Base-by-base conservation (phyloP, 805 yeast species). In the Yarrowia sp. region DNA sequence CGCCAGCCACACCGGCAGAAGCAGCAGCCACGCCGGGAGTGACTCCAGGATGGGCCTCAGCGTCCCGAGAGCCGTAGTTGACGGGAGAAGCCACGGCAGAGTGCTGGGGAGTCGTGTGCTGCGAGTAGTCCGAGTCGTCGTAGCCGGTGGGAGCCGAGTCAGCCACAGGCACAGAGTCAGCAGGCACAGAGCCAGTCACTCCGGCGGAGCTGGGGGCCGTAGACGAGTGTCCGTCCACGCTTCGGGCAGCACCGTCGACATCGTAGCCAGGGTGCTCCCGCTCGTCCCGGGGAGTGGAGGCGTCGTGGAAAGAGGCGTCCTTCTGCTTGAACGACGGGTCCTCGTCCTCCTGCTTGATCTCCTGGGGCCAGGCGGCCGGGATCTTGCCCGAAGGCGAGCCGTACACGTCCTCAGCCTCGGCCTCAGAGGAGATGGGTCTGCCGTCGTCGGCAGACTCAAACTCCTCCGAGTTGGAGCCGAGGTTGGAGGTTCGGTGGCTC, bases 371-470 rank as follows among this genome's bases (percentile, higher is more conserved):
- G 14, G 64, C 64, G 10, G 64, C 64, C 8, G 64, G 64, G 7
- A 58, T 58, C 50, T 58, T 58, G 50, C 10, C 14, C 14, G 39
- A 30, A 20, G 50, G 50, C 9, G 64, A 43, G 14, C 63, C 47
- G 39, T 24, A 39, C 12, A 24, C 38, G 13, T 39, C 63, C 10
- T n/a, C 47, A 3, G 15, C 46, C 33, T 40, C 63, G 38, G 39
- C 40, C 19, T 58, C 50, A 5, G 50, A 33, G 8, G 64, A 42
- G 7, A 30, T 5, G 15, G 64, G 50, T 10, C 64, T 39, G 5
- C 64, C 64, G 33, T 58, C 64, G 40, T 58, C 64, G 9, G 64
- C 64, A 42, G 64, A 58, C 64, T 58, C 64, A 24, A 58, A 58
- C 36, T 58, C 50, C 40, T 58, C 64, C 2, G 64, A 58, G 40